Base-by-base conservation (phyloP, 192 early-diverging fungal species). In the Lunasporangiospora selenospora region DNA sequence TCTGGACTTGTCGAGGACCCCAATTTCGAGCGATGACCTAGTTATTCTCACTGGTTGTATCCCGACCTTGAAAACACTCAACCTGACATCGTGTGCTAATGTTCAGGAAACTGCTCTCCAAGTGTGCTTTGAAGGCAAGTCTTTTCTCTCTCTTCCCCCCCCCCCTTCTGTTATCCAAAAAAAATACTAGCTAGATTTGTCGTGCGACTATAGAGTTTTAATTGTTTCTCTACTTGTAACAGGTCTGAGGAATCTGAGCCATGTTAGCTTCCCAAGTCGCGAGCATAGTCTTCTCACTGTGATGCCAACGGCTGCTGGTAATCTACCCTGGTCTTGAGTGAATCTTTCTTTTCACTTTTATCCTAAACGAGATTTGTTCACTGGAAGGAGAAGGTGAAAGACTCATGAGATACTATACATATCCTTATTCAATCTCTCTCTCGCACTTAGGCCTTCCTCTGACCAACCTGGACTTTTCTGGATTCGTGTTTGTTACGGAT, bases 401-500 rank as follows among this genome's bases (percentile, higher is more conserved):
- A n/a, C n/a, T n/a, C n/a, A n/a, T n/a, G n/a, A n/a, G n/a, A n/a
- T n/a, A n/a, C n/a, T n/a, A n/a, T n/a, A n/a, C n/a, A n/a, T n/a
- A n/a, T n/a, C n/a, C n/a, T n/a, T n/a, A n/a, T n/a, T n/a, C n/a
- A n/a, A n/a, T n/a, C n/a, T n/a, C n/a, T n/a, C n/a, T n/a, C n/a
- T n/a, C n/a, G n/a, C n/a, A n/a, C n/a, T n/a, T 70, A 82, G 82
- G 58, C 4, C 46, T 85, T 15, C 75, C 78, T n/a, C 36, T 87
- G 18, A 64, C 46, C 19, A 60, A 58, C 4, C 26, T 87, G 47
- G 81, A 86, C 29, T 54, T 87, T 15, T 53, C 44, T 21, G 76
- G 76, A 3, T 86, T 77, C 47, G 26, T 62, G 7, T 59, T 75
- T 29, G 47, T 86, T 10, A 76, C 73, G 13, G 82, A 86, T 34